These are phyloP conservation scores for Arthromyces matolae DNA, from an alignment of 768 basidiomycete genomes.

Conservation along the genomic window DNA sequence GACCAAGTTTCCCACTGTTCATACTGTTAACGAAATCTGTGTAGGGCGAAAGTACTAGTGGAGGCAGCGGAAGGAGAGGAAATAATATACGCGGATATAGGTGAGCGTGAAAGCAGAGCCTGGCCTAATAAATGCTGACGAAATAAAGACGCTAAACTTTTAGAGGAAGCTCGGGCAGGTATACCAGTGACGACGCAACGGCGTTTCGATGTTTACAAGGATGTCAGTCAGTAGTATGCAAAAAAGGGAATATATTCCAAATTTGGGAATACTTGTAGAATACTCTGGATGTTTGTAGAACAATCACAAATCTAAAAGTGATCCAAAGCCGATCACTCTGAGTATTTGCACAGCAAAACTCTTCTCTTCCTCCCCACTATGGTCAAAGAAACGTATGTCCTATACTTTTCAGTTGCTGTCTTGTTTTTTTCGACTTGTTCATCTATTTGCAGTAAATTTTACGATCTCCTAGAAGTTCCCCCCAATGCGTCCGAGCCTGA, in stretches of 20 bases:
- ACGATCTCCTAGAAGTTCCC: conserved; percentile 87
- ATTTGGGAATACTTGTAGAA: conserved; percentile 39
- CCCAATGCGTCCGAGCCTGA: conserved; percentile 78
- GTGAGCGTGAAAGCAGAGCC: conserved; percentile 42
- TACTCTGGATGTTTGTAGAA: conserved; percentile 42
- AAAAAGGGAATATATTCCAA: not conserved
- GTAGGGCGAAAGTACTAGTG: conserved; percentile 69
- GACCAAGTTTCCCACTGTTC: not conserved
- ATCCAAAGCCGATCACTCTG: conserved; percentile 16
- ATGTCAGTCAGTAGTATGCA: conserved; percentile 44
- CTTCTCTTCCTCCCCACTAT: conserved; percentile 34
- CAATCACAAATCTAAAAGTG: conserved; percentile 35
- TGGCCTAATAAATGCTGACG: not conserved
- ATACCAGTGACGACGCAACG: conserved; percentile 92
- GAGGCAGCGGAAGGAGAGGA: conserved; percentile 76
- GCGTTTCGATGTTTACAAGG: conserved; percentile 88
- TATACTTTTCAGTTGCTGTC: not conserved
- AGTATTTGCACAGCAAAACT: conserved; percentile 12
- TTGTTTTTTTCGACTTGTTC: too few species aligned
- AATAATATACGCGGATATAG: conserved; percentile 78
- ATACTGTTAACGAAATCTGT: conserved; percentile 7
- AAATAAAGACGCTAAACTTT: conserved; percentile 43
- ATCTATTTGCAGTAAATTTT: conserved; percentile 62
- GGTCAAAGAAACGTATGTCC: conserved; percentile 68
- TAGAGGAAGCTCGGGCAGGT: conserved; percentile 67